These are phyloP conservation scores for Termitomyces bulborhizus DNA, from an alignment of 768 basidiomycete genomes.

Conservation along the genomic window DNA sequence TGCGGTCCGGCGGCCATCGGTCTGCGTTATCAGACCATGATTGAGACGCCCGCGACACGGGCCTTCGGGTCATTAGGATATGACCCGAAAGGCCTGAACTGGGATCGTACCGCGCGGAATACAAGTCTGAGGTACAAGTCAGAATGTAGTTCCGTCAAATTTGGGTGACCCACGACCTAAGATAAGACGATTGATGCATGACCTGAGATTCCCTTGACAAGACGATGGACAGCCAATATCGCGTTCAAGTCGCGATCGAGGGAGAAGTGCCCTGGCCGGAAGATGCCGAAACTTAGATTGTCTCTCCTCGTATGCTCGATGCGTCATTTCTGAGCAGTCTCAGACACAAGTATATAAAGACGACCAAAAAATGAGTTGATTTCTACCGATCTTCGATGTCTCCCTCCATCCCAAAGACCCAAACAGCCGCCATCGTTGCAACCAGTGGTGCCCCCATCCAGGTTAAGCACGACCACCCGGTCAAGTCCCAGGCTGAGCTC, in stretches of 20 bases:
- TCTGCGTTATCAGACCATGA: not conserved
- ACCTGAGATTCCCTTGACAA: not conserved
- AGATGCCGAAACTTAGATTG: not conserved
- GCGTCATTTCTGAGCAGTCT: not conserved
- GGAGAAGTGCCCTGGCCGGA: not conserved
- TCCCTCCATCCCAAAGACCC: conserved; percentile 29
- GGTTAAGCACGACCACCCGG: conserved; percentile 44
- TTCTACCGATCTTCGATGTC: not conserved
- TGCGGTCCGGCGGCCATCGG: not conserved
- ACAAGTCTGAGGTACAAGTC: not conserved
- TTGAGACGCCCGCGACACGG: not conserved
- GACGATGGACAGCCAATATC: not conserved
- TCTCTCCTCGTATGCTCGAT: not conserved
- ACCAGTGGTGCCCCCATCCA: conserved; percentile 26
- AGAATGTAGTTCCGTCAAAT: not conserved
- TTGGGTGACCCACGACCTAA: no score
- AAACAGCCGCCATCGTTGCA: conserved; percentile 37
- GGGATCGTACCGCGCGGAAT: not conserved
- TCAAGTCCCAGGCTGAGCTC: conserved; percentile 49
- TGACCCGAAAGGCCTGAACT: no score
- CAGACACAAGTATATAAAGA: not conserved
- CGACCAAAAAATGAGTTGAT: not conserved
- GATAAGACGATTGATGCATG: not conserved
- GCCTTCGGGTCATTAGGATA: not conserved
- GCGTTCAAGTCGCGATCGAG: not conserved